Conservation (phyloP, 2,329 filamentous ascomycete genomes). For the Paracoccidioides lutzii region DNA sequence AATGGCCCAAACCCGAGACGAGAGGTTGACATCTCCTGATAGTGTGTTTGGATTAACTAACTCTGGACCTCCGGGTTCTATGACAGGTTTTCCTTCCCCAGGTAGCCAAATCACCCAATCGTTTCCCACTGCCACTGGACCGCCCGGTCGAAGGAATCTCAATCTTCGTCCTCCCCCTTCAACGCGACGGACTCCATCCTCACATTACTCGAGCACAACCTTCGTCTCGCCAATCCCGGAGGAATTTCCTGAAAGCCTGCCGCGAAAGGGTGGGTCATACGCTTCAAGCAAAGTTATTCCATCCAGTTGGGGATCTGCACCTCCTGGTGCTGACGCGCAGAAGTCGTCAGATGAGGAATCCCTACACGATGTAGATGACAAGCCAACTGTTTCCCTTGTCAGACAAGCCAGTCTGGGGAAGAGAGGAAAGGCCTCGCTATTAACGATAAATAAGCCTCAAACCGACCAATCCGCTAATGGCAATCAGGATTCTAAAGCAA, state of each 20-base stretch:
- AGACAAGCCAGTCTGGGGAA: slow-evolving; percentile 22
- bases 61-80: slow-evolving; percentile 10
- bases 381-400: slow-evolving; percentile 13
- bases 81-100: slow-evolving; percentile 19
- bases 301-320: slow-evolving; percentile 47
- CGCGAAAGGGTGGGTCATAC: slow-evolving; percentile 48
- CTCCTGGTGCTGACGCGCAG: slow-evolving; percentile 37
- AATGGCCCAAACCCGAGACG: slow-evolving; percentile 10
- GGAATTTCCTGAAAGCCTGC: slow-evolving; percentile 43
- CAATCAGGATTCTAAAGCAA: not conserved
- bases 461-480: not conserved
- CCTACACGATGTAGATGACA: slow-evolving; percentile 14
- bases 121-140: slow-evolving; percentile 11
- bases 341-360: slow-evolving; percentile 16
- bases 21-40: slow-evolving; percentile 14
- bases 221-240: slow-evolving; percentile 66
- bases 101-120: slow-evolving; percentile 13
- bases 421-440: slow-evolving; percentile 19
- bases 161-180: slow-evolving; percentile 22
- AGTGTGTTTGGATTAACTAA: slow-evolving; percentile 12
- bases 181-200: slow-evolving; percentile 21
- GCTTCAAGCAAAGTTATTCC: slow-evolving; percentile 62
- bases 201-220: slow-evolving; percentile 47
- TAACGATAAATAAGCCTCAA: slow-evolving; percentile 17
- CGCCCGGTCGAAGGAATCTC: slow-evolving; percentile 16